Percentiles rank a stretch among this genome's conserved stretches.
phyloP scores from a whole-genome alignment of 768 basidiomycete species.

The Myochromella boudieri region DNA sequence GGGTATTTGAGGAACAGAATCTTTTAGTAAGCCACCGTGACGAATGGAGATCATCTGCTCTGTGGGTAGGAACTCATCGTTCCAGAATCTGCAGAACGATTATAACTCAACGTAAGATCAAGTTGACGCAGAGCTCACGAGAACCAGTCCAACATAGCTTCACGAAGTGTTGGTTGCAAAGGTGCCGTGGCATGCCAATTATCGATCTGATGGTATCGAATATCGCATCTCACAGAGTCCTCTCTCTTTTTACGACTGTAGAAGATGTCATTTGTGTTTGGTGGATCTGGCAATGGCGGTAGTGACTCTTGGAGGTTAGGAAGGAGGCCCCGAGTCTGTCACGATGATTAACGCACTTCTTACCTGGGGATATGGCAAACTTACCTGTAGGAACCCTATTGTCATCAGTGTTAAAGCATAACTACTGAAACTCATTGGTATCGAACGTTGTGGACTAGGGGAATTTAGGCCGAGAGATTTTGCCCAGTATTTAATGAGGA shows the following conservation, averaged over 20 bases:
- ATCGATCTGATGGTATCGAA: constrained; percentile 20
- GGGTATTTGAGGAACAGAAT: no score
- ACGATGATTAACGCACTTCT: no score
- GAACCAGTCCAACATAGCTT: no score
- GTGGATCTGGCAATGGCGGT: constrained; percentile 11
- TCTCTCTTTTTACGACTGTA: constrained; percentile 29
- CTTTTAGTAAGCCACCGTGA: constrained; percentile 4
- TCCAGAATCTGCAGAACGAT: constrained; percentile 43
- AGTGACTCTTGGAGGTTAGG: constrained; percentile 53
- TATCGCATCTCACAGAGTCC: constrained; percentile 26
- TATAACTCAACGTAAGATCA: neutral
- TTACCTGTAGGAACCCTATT: constrained; percentile 57
- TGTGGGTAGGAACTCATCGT: constrained; percentile 32
- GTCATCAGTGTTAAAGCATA: constrained; percentile 64
- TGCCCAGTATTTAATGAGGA: constrained; percentile 61
- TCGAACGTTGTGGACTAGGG: constrained; percentile 26
- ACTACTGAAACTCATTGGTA: constrained; percentile 51
- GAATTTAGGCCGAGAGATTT: constrained; percentile 50
- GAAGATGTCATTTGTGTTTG: constrained; percentile 20
- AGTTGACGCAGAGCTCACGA: constrained; percentile 28
- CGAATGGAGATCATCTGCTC: constrained; percentile 4
- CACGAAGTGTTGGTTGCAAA: constrained; percentile 24
- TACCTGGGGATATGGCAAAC: no score
- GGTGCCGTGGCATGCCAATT: constrained; percentile 5
- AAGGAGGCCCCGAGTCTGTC: constrained; percentile 40